phyloP scores from a whole-genome alignment of 805 yeast genomes.

The Barnettozyma vustinii region DNA sequence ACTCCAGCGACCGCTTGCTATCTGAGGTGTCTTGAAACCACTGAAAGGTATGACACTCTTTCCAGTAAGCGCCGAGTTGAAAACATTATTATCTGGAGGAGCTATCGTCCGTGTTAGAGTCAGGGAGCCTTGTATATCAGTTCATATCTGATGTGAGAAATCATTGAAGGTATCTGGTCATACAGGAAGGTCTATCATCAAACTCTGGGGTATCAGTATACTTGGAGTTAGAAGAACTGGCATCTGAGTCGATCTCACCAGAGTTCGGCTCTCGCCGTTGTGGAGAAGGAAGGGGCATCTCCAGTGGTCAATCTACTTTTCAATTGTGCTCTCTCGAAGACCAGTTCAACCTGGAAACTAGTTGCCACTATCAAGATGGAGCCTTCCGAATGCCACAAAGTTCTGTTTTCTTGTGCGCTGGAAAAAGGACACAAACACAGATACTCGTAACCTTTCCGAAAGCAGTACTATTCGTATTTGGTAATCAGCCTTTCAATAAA shows the following conservation, averaged over 20 bases:
- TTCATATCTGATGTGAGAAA: too few species aligned
- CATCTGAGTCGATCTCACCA: constrained; percentile 2
- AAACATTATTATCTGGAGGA: constrained; percentile 15
- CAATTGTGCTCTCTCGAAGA: background rate
- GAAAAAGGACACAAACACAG: background rate
- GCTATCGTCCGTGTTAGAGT: constrained; percentile 3
- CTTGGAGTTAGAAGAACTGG: constrained; percentile 17
- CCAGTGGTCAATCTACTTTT: background rate
- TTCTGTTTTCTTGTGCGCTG: background rate
- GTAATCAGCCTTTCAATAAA: too few species aligned
- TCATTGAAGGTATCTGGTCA: constrained; percentile 8
- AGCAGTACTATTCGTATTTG: background rate
- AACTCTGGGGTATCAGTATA: constrained; percentile 28
- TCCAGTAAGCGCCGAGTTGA: constrained; percentile 27
- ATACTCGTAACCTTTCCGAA: background rate
- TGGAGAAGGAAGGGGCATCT: background rate
- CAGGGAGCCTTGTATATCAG: background rate
- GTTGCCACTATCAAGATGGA: background rate
- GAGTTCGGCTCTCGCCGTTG: constrained; percentile 4
- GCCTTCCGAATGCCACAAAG: background rate
- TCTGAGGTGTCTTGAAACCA: constrained; percentile 91
- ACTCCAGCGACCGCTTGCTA: constrained; percentile 68
- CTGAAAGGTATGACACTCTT: constrained; percentile 65
- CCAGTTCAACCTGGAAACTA: background rate
- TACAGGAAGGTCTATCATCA: constrained; percentile 18